Evolutionary conservation across 257 asterid species (phyloP), one percentile per base, ranked within the genome.

Genomic region (Ophiorrhiza pumila): DNA sequence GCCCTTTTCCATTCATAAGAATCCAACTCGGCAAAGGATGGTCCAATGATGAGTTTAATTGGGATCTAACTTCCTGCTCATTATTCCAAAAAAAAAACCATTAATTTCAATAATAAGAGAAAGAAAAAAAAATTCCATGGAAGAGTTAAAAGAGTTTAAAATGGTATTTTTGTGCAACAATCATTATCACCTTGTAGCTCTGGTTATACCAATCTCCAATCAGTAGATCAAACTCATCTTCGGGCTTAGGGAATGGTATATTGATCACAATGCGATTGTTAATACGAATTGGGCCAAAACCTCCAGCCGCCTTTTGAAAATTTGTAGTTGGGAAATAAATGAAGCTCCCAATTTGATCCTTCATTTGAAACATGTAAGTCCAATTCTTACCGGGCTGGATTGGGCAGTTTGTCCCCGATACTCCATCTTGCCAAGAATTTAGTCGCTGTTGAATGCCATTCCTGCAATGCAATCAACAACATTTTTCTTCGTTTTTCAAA

Each of bases 391-490:
- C 88, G 0, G 92, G 79, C 37, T 82, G 78, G 23, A 90, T 85
- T 2, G 92, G 89, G 42, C 92, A 90, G 45, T 90, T 90, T 0
- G 96, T 88, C 11, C 96, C 92, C 0, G 89, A 86, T 4, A 90
- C 94, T 65, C 96, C 92, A 50, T 86, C 94, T 76, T 88, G 89
- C 96, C 96, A 90, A 41, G 94, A 90, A 56, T 90, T 88, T 11
- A 88, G 73, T 82, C 96, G 80, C 73, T 90, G 94, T 55, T 90
- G 87, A 37, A 90, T 85, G 0, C 94, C 94, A 75, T 88, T 90
- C 96, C 93, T 87, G 57, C 20, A 14, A 43, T 22, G n/a, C 42
- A 41, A 23, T n/a, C 22, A 5, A 52, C 22, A 20, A 43, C n/a
- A n/a, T n/a, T n/a, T n/a, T n/a, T n/a, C n/a, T n/a, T n/a, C n/a